Conservation (phyloP, 352 stramenopile species). For the Globisporangium nunn region DNA sequence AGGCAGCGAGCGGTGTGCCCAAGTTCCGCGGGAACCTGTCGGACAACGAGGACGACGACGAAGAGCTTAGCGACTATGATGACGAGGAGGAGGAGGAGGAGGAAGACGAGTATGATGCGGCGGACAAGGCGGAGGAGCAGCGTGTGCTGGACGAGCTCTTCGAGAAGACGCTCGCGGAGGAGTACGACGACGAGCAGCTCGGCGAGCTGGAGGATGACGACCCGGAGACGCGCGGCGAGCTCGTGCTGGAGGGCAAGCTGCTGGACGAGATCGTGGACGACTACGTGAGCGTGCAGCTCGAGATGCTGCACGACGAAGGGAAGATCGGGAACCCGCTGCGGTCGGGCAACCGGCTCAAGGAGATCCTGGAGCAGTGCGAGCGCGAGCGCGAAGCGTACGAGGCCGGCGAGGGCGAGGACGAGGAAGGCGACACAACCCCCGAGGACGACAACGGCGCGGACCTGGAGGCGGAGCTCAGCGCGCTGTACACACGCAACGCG, state of each 20-base stretch:
- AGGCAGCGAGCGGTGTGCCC: slow-evolving; percentile 66
- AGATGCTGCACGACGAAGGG: slow-evolving; percentile 66
- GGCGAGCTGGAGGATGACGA: slow-evolving; percentile 76
- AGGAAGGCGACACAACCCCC: slow-evolving; percentile 14
- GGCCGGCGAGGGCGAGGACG: slow-evolving; percentile 35
- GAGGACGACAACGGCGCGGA: slow-evolving; percentile 22
- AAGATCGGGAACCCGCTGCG: slow-evolving; percentile 73
- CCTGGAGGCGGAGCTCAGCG: slow-evolving; percentile 21
- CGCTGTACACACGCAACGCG: slow-evolving; percentile 49
- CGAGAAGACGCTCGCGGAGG: slow-evolving; percentile 71
- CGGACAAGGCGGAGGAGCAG: slow-evolving; percentile 65
- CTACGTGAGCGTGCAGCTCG: slow-evolving; percentile 57
- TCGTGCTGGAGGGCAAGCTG: slow-evolving; percentile 61
- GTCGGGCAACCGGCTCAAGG: slow-evolving; percentile 52
- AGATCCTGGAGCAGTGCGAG: slow-evolving; percentile 73
- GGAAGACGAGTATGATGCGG: slow-evolving; percentile 23
- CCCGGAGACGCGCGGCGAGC: slow-evolving; percentile 58
- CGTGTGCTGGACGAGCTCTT: slow-evolving; percentile 87
- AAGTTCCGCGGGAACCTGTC: slow-evolving; percentile 60
- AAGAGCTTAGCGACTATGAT: slow-evolving; percentile 75
- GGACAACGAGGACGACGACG: slow-evolving; percentile 55
- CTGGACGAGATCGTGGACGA: slow-evolving; percentile 71
- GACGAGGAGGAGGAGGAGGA: slow-evolving; percentile 25
- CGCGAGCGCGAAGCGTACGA: slow-evolving; percentile 56
- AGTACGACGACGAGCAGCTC: slow-evolving; percentile 78